A percentile compares a stretch with the other conserved stretches of the same genome.
Evolutionary conservation across 768 basidiomycete genomes (phyloP).

Genomic region (Termitomyces eurrhizus): DNA sequence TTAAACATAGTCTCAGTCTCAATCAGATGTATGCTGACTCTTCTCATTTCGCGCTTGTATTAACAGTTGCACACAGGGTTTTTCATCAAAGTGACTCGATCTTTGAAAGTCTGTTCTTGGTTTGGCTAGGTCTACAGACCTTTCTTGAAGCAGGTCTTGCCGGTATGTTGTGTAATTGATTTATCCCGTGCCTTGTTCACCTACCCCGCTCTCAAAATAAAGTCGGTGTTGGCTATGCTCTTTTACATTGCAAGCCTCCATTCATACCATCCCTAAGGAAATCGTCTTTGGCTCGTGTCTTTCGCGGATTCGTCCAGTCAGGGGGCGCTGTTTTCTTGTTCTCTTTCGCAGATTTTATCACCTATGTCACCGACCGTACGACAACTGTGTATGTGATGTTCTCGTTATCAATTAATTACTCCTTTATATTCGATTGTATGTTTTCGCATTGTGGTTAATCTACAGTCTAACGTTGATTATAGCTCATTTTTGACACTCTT

Average conservation of each 20-base stretch:
- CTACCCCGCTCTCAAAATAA: neutral
- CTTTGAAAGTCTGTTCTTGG: neutral
- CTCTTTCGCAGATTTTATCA: conserved; percentile 29
- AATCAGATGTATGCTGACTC: conserved; percentile 14
- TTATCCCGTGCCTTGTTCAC: neutral
- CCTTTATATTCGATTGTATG: conserved; percentile 39
- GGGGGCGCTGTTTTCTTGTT: conserved; percentile 33
- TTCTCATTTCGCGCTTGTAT: neutral
- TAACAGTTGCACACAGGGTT: neutral
- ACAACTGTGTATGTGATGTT: conserved; percentile 35
- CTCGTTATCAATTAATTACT: conserved; percentile 34
- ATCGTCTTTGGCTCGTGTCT: conserved; percentile 26
- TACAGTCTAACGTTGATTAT: neutral
- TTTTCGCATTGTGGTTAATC: neutral
- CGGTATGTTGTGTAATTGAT: neutral
- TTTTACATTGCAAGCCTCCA: conserved; percentile 16
- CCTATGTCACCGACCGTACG: conserved; percentile 21
- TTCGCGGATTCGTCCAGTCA: conserved; percentile 32
- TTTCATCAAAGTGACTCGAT: neutral
- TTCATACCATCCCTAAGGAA: conserved; percentile 12
- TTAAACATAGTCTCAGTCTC: conserved; percentile 12
- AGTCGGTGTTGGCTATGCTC: conserved; percentile 20
- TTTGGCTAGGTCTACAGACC: conserved; percentile 10
- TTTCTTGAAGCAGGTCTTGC: conserved; percentile 10
- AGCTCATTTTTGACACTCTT: conserved; percentile 17